A percentile compares a stretch with the other conserved stretches of the same genome.
Evolutionary conservation across 345 rosid genomes (phyloP).

Genomic region (Hypericum perforatum): DNA sequence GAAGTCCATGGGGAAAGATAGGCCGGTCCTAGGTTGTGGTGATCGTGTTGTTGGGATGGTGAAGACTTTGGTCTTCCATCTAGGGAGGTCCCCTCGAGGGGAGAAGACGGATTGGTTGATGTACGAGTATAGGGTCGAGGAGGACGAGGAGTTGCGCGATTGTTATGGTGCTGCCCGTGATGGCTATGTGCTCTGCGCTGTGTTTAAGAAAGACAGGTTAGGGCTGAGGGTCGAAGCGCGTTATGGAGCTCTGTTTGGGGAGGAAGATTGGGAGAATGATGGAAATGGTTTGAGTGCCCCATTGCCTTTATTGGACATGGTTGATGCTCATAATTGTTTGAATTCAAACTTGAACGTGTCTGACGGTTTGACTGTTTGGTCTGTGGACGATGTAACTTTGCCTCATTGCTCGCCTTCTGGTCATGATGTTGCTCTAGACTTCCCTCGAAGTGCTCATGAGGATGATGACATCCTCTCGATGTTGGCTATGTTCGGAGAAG

Average conservation of each 20-base stretch:
- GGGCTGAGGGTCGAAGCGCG: conserved; percentile 71
- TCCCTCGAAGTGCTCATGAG: conserved; percentile 10
- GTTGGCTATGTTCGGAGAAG: conserved; percentile 27
- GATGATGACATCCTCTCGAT: conserved; percentile 15
- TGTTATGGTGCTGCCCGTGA: conserved; percentile 42
- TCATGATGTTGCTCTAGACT: conserved; percentile 9
- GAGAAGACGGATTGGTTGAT: conserved; percentile 76
- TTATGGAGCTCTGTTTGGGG: conserved; percentile 66
- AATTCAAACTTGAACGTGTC: background rate
- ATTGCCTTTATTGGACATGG: background rate
- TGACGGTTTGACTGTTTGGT: conserved; percentile 4
- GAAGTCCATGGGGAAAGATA: conserved; percentile 73
- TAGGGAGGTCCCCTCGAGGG: conserved; percentile 37
- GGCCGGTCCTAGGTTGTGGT: conserved; percentile 32
- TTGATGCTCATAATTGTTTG: too few relatives aligned
- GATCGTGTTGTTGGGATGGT: conserved; percentile 42
- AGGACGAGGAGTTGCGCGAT: conserved; percentile 25
- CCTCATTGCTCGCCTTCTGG: background rate
- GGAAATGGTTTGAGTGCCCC: conserved; percentile 12
- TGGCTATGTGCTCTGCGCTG: conserved; percentile 39
- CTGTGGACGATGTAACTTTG: conserved; percentile 8
- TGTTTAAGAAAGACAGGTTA: conserved; percentile 55
- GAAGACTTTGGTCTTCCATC: conserved; percentile 52
- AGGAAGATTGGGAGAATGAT: conserved; percentile 61
- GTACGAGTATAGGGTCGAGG: conserved; percentile 57